Evolutionary conservation across 345 rosid species (phyloP), one percentile per base, ranked within the genome.

Genomic region (Populus pruinosa): DNA sequence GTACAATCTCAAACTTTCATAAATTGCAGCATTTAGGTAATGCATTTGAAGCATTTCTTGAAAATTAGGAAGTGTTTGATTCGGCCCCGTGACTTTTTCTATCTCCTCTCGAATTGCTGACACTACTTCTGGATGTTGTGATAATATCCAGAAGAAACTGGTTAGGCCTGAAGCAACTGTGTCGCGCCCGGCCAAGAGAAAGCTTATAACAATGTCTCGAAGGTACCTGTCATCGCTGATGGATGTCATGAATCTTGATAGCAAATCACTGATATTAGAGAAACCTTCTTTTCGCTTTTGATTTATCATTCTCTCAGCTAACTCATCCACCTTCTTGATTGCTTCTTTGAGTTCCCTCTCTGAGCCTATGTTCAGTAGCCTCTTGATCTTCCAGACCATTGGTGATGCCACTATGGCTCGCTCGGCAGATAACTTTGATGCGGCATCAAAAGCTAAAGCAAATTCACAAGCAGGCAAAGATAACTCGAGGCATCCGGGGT

Each of bases 161-260:
- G 91, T 82, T 35, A 89, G 72, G 16, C 87, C 81, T 9, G 81
- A 78, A 23, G 81, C 81, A 36, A 78, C 41, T 2, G 81, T 71
- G 66, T 78, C 81, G 0, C 82, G 79, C 23, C 82, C 82, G 1
- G 82, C 82, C 3, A 79, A 43, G 49, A 79, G 70, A 17, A 79
- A 79, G 39, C 82, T 79, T 8, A 83, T 55, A 65, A 87, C 87
- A 82, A 84, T 88, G 38, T 86, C 89, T 49, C 88, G 83, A 29
- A 67, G 86, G 23, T 82, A 83, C 16, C 76, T 71, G 43, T 89
- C 89, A 29, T 85, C 88, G 7, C 82, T 70, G 25, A 83, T 81
- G 43, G 80, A 86, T 25, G 73, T 77, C 87, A 92, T 89, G 53
- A 92, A 87, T 31, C 92, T 84, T 17, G 97, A 87, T 18, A 92